phyloP scores from a whole-genome alignment of 2,329 filamentous ascomycete species.

The Fusarium xylarioides region DNA sequence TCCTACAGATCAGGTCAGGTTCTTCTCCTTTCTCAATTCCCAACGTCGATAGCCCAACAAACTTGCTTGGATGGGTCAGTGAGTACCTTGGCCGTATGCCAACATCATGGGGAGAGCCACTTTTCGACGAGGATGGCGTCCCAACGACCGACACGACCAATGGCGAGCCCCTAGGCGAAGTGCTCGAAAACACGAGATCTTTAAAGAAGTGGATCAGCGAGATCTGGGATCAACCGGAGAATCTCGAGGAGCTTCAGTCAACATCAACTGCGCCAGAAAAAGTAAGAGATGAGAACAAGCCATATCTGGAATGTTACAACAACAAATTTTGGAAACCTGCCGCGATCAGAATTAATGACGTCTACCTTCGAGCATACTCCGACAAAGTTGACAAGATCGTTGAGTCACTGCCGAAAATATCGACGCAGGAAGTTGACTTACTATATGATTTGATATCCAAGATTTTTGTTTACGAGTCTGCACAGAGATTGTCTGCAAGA shows the following conservation, averaged over 20 bases:
- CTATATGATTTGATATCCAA: conserved; percentile 16
- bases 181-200: neutral
- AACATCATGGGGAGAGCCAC: neutral
- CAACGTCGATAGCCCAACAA: conserved; percentile 1
- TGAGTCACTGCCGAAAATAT: conserved; percentile 12
- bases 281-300: neutral
- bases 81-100: conserved; percentile 16
- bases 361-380: conserved; percentile 2
- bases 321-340: conserved; percentile 20
- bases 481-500: neutral
- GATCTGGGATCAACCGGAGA: conserved; percentile 9
- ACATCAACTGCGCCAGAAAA: neutral
- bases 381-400: conserved; percentile 12
- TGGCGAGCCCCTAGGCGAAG: neutral
- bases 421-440: neutral
- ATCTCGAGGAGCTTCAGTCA: neutral
- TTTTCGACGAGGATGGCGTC: conserved; percentile 10
- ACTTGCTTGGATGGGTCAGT: neutral
- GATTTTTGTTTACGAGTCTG: conserved; percentile 21
- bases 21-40: conserved; percentile 1
- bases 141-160: neutral
- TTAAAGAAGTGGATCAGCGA: neutral
- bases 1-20: conserved; percentile 13
- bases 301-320: conserved; percentile 8
- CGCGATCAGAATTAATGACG: neutral